Base-by-base conservation (phyloP, 768 basidiomycete genomes). In the Porpolomopsis calyptriformis region DNA sequence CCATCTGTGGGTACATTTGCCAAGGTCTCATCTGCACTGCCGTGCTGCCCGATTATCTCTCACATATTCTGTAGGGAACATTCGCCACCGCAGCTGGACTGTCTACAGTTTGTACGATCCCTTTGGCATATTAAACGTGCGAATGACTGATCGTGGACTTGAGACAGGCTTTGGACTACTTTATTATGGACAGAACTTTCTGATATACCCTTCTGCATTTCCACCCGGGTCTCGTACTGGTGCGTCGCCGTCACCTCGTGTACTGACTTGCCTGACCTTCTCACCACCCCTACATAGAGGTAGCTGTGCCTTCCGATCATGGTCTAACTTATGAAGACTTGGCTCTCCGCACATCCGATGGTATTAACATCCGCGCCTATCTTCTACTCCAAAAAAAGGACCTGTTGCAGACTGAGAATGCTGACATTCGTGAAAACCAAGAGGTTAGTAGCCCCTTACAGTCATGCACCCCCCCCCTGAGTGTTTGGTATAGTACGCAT, bases 181-280 rank as follows among this genome's bases (percentile, higher is more conserved):
- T 14, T 91, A 85, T 63, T 83, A 85, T 53, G 88, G 85, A 23
- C 92, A 97, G 60, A 84, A 82, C 58, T 83, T 76, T 53, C 70
- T 97, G 43, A 93, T 97, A 59, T 97, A 94, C 60, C 92, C 92
- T 1, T 82, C 88, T 14, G 81, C 82, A 6, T 82, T 87, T 45
- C 73, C 73, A 20, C 74, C 79, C 4, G 90, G 90, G 1, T 90
- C 90, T 20, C 70, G 91, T 40, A 80, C 70, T 55, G 75, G 90
- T 87, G 48, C 49, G 62, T 44, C n/a, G 19, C 31, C 36, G 33
- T 22, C 10, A 14, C 24, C 39, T 40, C 9, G 8, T 16, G 26
- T n/a, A 24, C 40, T 50, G 31, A 36, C 4, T 11, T 25, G 14
- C 12, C 11, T 12, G 25, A 16, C 26, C 23, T 2, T 22, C 9